These are phyloP conservation scores for Colletotrichum nymphaeae DNA, from an alignment of 2,329 filamentous ascomycete species.

Conservation along the genomic window DNA sequence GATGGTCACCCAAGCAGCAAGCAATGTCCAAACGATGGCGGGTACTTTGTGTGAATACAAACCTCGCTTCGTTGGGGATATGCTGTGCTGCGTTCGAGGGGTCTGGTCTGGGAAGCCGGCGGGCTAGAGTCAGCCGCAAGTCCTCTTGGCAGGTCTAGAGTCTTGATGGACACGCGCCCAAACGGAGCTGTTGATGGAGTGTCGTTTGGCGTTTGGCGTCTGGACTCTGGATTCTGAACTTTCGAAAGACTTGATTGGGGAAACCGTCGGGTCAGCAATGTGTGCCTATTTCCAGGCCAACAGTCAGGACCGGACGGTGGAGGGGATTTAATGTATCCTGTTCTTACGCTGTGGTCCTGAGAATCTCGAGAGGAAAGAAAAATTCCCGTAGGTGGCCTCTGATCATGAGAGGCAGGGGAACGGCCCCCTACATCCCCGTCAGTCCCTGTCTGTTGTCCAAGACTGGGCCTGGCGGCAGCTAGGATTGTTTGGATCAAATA, in stretches of 20 bases:
- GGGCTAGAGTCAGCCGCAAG: conserved; percentile 27
- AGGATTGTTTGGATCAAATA: conserved; percentile 35
- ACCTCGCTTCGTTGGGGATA: background rate
- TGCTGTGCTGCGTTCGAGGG: background rate
- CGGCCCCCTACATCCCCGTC: conserved; percentile 25
- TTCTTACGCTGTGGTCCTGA: conserved; percentile 26
- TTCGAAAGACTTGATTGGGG: background rate
- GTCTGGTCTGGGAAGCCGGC: background rate
- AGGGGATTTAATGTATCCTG: conserved; percentile 19
- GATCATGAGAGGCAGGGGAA: conserved; percentile 26
- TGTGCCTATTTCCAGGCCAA: conserved; percentile 2
- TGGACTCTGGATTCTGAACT: background rate
- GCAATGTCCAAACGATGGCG: conserved; percentile 4
- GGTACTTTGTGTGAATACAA: conserved; percentile 16
- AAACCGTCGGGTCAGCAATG: background rate
- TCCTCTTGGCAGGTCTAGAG: conserved; percentile 28
- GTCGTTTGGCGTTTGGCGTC: background rate
- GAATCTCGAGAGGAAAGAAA: conserved; percentile 28
- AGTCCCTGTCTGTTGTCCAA: conserved; percentile 19
- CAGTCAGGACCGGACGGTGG: conserved; percentile 19
- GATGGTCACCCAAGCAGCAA: conserved; percentile 15
- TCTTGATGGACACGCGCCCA: conserved; percentile 10
- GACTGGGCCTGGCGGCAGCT: conserved; percentile 36
- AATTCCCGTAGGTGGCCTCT: conserved; percentile 1
- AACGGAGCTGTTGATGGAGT: background rate